These are phyloP conservation scores for Phaseolus coccineus DNA, from an alignment of 331 rosid genomes.

Conservation along the genomic window DNA sequence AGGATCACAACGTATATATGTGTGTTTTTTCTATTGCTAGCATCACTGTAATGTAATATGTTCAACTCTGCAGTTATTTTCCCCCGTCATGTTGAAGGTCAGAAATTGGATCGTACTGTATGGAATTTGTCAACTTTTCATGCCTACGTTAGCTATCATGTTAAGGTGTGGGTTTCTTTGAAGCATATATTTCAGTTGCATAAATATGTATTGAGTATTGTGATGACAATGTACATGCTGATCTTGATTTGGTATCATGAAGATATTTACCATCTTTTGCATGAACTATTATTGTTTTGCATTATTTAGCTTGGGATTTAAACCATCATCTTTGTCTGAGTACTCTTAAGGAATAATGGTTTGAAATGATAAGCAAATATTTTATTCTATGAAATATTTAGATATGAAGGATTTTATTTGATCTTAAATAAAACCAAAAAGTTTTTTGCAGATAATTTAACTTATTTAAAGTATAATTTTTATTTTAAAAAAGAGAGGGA, in stretches of 20 bases:
- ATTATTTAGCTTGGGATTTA: conserved; percentile 22
- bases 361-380: not conserved
- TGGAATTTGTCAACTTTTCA: conserved; percentile 95
- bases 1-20: not conserved
- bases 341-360: not conserved
- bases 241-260: conserved; percentile 21
- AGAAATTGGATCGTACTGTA: conserved; percentile 84
- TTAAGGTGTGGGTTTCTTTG: conserved; percentile 69
- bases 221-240: conserved; percentile 16
- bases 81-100: conserved; percentile 94
- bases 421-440: not conserved
- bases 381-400: conserved; percentile 9
- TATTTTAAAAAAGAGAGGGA: not conserved
- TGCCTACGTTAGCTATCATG: conserved; percentile 97
- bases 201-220: conserved; percentile 28
- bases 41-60: conserved; percentile 27
- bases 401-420: not conserved
- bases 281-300: not conserved
- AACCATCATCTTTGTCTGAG: not conserved
- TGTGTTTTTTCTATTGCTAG: conserved; percentile 7
- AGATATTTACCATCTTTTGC: conserved; percentile 33
- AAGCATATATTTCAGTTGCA: conserved; percentile 33
- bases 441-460: not conserved
- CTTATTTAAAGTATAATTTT: not conserved
- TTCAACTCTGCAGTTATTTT: conserved; percentile 78